A percentile compares a stretch with the other conserved stretches of the same genome.
Evolutionary conservation across 768 basidiomycete species (phyloP).

Genomic region (Collybiopsis luxurians): DNA sequence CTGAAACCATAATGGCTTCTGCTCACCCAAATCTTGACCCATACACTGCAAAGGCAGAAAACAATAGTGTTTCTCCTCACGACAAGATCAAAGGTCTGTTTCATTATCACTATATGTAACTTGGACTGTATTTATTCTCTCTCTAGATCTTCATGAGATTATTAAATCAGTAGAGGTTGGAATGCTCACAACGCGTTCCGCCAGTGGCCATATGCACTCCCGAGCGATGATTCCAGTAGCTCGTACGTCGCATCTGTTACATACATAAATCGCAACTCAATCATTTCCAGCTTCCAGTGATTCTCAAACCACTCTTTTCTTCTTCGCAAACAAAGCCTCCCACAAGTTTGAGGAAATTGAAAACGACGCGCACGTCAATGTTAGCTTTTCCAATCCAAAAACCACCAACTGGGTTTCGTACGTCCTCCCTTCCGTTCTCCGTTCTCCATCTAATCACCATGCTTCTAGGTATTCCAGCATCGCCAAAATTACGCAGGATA

Average conservation of each 20-base stretch:
- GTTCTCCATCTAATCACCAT: background rate
- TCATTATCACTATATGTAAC: too few relatives aligned
- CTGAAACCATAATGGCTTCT: conserved; percentile 10
- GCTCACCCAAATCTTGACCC: conserved; percentile 55
- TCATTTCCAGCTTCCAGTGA: conserved; percentile 36
- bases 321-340: conserved; percentile 72
- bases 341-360: conserved; percentile 76
- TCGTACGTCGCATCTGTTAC: conserved; percentile 37
- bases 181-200: conserved; percentile 75
- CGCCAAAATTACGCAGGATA: conserved; percentile 54
- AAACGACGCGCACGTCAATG: conserved; percentile 76
- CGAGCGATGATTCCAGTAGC: conserved; percentile 77
- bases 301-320: conserved; percentile 55
- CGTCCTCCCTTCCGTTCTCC: conserved; percentile 12
- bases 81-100: conserved; percentile 67
- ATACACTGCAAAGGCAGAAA: conserved; percentile 65
- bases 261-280: background rate
- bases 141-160: conserved; percentile 63
- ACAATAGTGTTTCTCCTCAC: conserved; percentile 49
- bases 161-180: conserved; percentile 62
- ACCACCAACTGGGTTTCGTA: conserved; percentile 76
- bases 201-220: conserved; percentile 69
- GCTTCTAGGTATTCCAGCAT: conserved; percentile 57
- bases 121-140: too few relatives aligned
- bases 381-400: conserved; percentile 68